Evolutionary conservation across 805 yeast genomes (phyloP).

Genomic region (Kazachstania taianensis): DNA sequence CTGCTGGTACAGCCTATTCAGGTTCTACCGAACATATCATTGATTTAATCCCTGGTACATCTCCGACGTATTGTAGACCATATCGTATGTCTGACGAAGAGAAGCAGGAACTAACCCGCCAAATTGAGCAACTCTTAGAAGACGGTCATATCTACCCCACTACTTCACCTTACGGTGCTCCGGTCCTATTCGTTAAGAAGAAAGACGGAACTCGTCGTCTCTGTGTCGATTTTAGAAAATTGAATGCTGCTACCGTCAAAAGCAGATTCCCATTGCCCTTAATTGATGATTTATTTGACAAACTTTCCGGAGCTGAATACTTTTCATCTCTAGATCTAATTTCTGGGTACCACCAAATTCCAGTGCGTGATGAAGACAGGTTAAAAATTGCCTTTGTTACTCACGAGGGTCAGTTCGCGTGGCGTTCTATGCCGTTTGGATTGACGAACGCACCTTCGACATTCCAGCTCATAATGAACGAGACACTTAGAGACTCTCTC

Average conservation of each 20-base stretch:
- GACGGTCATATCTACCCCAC: too few relatives aligned
- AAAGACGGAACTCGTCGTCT: constrained; percentile 8
- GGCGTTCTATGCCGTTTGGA: constrained; percentile 4
- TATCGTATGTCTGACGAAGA: too few relatives aligned
- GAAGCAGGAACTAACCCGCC: too few relatives aligned
- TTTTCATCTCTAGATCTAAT: constrained; percentile 8
- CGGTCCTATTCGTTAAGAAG: too few relatives aligned
- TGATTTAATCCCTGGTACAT: too few relatives aligned
- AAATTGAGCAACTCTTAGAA: too few relatives aligned
- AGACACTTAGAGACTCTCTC: neutral
- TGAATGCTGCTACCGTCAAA: constrained; percentile 6
- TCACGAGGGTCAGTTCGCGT: neutral
- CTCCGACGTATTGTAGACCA: too few relatives aligned
- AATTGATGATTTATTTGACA: constrained; percentile 5
- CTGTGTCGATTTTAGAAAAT: constrained; percentile 7
- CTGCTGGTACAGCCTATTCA: too few relatives aligned
- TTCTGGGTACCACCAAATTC: too few relatives aligned
- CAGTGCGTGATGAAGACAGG: constrained; percentile 5
- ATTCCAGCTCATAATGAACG: neutral
- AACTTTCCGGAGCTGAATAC: neutral
- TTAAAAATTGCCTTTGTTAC: constrained; percentile 3
- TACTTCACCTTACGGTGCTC: too few relatives aligned
- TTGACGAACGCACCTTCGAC: too few relatives aligned
- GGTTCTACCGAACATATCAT: too few relatives aligned
- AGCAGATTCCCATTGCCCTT: constrained; percentile 7